Evolutionary conservation across 2,329 filamentous ascomycete genomes (phyloP), one percentile per base, ranked within the genome.

Genomic region (Myriosclerotinia curreyana): DNA sequence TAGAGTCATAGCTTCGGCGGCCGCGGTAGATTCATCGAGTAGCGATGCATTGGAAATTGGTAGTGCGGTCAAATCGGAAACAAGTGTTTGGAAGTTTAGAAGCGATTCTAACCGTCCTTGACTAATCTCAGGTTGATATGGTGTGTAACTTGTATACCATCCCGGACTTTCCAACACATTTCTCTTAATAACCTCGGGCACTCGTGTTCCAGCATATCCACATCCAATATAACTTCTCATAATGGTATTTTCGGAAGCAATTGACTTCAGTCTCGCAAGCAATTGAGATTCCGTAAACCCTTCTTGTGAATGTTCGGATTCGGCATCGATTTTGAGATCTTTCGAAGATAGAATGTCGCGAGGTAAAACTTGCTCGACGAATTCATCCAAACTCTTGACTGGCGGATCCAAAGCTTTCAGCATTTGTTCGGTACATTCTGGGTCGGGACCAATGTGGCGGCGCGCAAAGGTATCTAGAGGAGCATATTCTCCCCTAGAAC

Each of bases 131-230:
- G 94, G 90, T 79, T 98, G 94, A 78, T 97, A 98, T 20, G 94
- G 94, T 0, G 94, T 97, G 77, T 98, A 97, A 79, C 92, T 96
- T 49, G 94, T 98, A 77, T 98, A 98, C 94, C 94, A 98, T 12
- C 88, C 92, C 6, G 94, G 94, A 75, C 90, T 94, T 81, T 98
- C 92, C 65, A 98, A 80, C 5, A 98, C 83, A 75, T 97, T 97
- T 70, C 93, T 84, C 81, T 95, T 91, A 76, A 98, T 96, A 64
- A 97, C 93, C 64, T 91, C 85, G 5, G 94, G 94, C 0, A 91
- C 89, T 70, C 89, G 84, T n/a, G 92, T 94, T 44, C 86, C 88
- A 69, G 94, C 92, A 81, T 97, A 98, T 65, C 94, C 94, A 65
- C 85, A 86, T 5, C 94, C 94, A 69, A 96, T 93, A 74, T 94